These are phyloP conservation scores for Phytophthora pluvialis DNA, from an alignment of 352 stramenopile species.

Conservation along the genomic window DNA sequence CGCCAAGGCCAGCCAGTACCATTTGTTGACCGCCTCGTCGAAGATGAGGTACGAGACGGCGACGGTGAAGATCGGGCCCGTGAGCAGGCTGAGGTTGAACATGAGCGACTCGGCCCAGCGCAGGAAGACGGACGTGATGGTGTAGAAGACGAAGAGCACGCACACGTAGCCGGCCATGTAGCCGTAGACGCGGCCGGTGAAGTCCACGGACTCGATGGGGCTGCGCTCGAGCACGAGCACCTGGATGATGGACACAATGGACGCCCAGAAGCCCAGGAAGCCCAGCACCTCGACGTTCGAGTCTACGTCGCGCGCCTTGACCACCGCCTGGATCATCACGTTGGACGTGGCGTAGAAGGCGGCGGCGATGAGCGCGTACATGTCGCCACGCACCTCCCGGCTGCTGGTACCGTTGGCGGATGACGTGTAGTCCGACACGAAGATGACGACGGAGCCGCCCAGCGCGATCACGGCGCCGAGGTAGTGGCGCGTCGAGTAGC, in stretches of 20 bases:
- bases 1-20: conserved; percentile 66
- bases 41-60: conserved; percentile 65
- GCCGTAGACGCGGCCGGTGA: conserved; percentile 55
- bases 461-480: conserved; percentile 50
- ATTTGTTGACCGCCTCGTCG: conserved; percentile 59
- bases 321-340: conserved; percentile 75
- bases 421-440: conserved; percentile 60
- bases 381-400: conserved; percentile 54
- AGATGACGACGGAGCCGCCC: conserved; percentile 60
- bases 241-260: conserved; percentile 61
- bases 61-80: conserved; percentile 63
- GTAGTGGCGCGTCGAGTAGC: conserved; percentile 65
- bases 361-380: conserved; percentile 68
- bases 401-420: conserved; percentile 46
- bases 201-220: conserved; percentile 53
- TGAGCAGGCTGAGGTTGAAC: conserved; percentile 75
- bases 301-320: conserved; percentile 62
- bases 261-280: conserved; percentile 60
- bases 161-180: conserved; percentile 67
- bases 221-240: conserved; percentile 53
- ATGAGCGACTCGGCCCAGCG: conserved; percentile 67
- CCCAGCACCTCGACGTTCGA: conserved; percentile 66
- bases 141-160: conserved; percentile 71
- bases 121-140: conserved; percentile 62
- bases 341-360: conserved; percentile 72